Evolutionary conservation across 768 basidiomycete genomes (phyloP).

Genomic region (Mycena vitilis): DNA sequence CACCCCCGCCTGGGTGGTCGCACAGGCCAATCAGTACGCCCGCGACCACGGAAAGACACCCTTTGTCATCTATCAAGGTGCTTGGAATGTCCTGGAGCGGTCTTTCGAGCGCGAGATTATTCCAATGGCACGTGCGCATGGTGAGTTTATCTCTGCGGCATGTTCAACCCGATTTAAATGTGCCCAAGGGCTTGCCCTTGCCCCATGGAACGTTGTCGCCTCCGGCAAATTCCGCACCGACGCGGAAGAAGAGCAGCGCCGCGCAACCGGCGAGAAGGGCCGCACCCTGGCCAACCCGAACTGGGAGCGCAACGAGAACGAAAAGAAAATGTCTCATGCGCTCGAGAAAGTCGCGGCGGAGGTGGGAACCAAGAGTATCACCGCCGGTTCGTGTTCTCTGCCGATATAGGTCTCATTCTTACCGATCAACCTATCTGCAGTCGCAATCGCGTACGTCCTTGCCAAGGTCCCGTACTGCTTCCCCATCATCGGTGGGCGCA

Average conservation of each 20-base stretch:
- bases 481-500: conserved; percentile 56
- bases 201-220: conserved; percentile 23
- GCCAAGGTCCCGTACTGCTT: conserved; percentile 40
- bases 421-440: conserved; percentile 24
- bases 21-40: conserved; percentile 55
- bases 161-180: background rate
- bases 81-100: conserved; percentile 48
- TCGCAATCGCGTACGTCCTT: conserved; percentile 56
- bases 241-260: conserved; percentile 36
- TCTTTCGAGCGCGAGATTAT: conserved; percentile 60
- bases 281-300: conserved; percentile 37
- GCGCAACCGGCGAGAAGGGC: conserved; percentile 49
- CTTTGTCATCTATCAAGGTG: conserved; percentile 59
- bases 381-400: conserved; percentile 44
- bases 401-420: too few relatives aligned
- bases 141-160: background rate
- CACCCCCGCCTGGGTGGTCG: conserved; percentile 29
- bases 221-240: conserved; percentile 25
- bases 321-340: conserved; percentile 47
- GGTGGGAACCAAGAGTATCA: conserved; percentile 50
- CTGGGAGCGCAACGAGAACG: conserved; percentile 32
- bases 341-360: conserved; percentile 53
- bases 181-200: conserved; percentile 30
- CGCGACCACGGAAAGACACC: conserved; percentile 53
- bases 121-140: conserved; percentile 42